Evolutionary conservation across 2,329 filamentous ascomycete species (phyloP), one percentile per base, ranked within the genome.

Genomic region (Chrysoporthe austroafricana): DNA sequence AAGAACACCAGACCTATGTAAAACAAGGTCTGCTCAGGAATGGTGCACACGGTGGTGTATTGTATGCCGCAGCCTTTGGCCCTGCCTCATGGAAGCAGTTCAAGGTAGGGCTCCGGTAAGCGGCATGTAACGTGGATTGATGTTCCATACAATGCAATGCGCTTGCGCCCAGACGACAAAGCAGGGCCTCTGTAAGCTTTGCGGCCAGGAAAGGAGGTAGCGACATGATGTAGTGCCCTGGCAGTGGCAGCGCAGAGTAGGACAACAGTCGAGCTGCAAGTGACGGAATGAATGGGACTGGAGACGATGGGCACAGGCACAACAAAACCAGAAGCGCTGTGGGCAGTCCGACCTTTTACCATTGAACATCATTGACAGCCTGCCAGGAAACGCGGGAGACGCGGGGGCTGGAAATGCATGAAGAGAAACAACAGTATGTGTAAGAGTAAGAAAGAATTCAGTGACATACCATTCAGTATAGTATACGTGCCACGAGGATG

Each of bases 11-110:
- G 13, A 66, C 44, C 42, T 34, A 9, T 36, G 21, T n/a, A 67
- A 7, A 64, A 59, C 70, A 64, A 59, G 62, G 44, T 48, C 43
- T 62, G 65, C 56, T 13, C 16, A 34, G 42, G 43, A 46, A 48
- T 39, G 65, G n/a, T 34, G 36, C n/a, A 48, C 18, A 44, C 8
- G 52, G 9, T 26, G 26, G 50, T 43, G 48, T 66, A 64, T 32
- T 88, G 80, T 89, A 75, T 75, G 81, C 84, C 83, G 80, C 84
- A 79, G 86, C 86, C 85, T 88, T 88, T 89, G 85, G 85, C 83
- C 82, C 78, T 75, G 74, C 77, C 78, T 79, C 78, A 82, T 84
- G 69, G 79, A 71, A 75, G 73, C 71, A 76, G 73, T 77, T 77
- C 78, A 77, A 82, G 80, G 76, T 74, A 73, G 75, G 82, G 83